These are phyloP conservation scores for Tetradesmus lagerheimii DNA, from an alignment of 139 green algal species.

Conservation along the genomic window DNA sequence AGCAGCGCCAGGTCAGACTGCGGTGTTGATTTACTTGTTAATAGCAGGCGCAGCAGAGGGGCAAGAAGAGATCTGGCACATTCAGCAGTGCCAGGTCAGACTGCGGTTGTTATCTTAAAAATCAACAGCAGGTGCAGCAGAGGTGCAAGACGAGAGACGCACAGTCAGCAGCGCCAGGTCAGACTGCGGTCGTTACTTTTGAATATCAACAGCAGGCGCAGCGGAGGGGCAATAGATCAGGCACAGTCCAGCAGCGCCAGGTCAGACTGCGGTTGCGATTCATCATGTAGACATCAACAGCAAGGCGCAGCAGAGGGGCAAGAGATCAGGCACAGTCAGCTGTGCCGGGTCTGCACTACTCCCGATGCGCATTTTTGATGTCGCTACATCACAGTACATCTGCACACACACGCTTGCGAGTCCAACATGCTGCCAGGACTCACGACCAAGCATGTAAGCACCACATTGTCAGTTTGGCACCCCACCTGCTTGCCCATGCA, in stretches of 20 bases:
- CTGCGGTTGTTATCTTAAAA: background rate
- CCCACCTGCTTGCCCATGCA: no score
- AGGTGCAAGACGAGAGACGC: no score
- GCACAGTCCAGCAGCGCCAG: background rate
- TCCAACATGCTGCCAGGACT: no score
- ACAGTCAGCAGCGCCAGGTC: background rate
- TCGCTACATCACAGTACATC: no score
- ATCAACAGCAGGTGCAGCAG: background rate
- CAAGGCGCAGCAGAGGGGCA: background rate
- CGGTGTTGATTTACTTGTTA: background rate
- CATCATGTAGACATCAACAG: background rate
- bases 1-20: conserved; percentile 75
- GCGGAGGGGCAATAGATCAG: background rate
- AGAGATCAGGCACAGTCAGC: background rate
- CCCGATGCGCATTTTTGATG: no score
- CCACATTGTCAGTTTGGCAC: no score
- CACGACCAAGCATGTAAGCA: no score
- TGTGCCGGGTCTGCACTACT: background rate
- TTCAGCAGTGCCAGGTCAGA: conserved; percentile 62
- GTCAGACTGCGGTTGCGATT: background rate
- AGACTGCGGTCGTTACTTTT: background rate
- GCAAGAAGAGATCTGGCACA: no score
- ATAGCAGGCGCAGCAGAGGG: background rate
- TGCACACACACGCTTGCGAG: no score
- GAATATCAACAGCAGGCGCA: background rate